These are phyloP conservation scores for Oenanthe sinensis DNA, from an alignment of 129 eudicot genomes.

Conservation along the genomic window DNA sequence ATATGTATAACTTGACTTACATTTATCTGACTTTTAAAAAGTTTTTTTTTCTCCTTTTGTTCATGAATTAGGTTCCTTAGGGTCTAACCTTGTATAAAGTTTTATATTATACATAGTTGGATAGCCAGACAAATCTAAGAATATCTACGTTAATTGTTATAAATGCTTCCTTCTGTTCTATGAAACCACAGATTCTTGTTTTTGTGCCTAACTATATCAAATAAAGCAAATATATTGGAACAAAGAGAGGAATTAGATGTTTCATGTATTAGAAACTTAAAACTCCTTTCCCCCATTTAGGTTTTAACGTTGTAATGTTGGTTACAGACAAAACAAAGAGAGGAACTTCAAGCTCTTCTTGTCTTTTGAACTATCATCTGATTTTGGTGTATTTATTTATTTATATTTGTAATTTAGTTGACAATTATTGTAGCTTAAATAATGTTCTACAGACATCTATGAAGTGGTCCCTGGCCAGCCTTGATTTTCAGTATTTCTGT, in stretches of 20 bases:
- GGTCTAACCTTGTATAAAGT: neutral
- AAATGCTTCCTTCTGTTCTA: neutral
- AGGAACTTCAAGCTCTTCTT: neutral
- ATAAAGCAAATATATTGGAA: neutral
- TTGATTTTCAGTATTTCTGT: neutral
- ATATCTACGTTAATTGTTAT: neutral
- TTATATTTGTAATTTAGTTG: neutral
- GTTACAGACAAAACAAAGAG: neutral
- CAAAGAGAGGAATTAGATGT: neutral
- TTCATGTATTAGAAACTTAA: too few relatives aligned
- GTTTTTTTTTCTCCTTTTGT: neutral
- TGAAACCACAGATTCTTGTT: neutral
- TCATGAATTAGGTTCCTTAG: neutral
- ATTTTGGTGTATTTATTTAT: neutral
- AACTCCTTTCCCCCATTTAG: too few relatives aligned
- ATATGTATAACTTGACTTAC: slow-evolving; percentile 7
- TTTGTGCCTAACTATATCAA: neutral
- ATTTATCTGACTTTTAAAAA: neutral
- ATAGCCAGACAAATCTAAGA: slow-evolving; percentile 1
- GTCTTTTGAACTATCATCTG: neutral
- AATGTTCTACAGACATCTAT: neutral
- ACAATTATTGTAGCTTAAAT: neutral
- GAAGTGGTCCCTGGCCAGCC: neutral
- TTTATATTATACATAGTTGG: neutral
- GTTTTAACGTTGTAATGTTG: neutral